Base-by-base conservation (phyloP, 306 rosid genomes). In the Abrus precatorius region DNA sequence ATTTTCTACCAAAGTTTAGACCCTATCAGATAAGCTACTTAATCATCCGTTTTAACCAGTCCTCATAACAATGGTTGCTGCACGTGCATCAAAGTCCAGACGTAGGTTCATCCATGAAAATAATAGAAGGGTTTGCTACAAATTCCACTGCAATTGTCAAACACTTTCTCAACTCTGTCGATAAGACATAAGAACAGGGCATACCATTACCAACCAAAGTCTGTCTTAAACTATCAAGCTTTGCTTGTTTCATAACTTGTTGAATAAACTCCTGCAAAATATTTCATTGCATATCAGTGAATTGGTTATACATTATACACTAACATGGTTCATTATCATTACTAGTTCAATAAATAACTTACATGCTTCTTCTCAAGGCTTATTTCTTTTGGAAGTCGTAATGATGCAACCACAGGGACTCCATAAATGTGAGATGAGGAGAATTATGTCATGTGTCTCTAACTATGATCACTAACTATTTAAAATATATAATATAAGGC, bases 31-130 rank as follows among this genome's bases (percentile, higher is more conserved):
- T 50, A 86, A 40, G 78, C 70, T 27, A 60, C 52, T 29, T 59
- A 43, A 50, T 69, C 41, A 63, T 28, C 20, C 40, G 28, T 77
- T 66, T 44, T 20, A 28, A 56, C 8, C 97, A 41, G 97, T 84
- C 82, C 97, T 66, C 97, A 91, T 93, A 5, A 93, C 97, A 68
- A 91, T 93, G 49, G 97, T 94, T 1, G 97, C 97, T 5, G 97
- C 97, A 33, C 97, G 86, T 8, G 97, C 94, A 82, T 93, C 97
- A 43, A 20, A 93, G 92, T 69, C 97, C 97, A 45, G 97, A 91
- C 43, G 97, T 93, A 60, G 97, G 97, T 82, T 93, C 97, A 82
- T 91, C 97, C 97, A 93, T 91, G 20, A 93, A 93, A 75, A 93
- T 91, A 5, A 93, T 93, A 20, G 94, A 91, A 75, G 94, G 97